These are phyloP conservation scores for Chaetothyriales sp. DNA, from an alignment of 2,329 filamentous ascomycete species.

Conservation along the genomic window DNA sequence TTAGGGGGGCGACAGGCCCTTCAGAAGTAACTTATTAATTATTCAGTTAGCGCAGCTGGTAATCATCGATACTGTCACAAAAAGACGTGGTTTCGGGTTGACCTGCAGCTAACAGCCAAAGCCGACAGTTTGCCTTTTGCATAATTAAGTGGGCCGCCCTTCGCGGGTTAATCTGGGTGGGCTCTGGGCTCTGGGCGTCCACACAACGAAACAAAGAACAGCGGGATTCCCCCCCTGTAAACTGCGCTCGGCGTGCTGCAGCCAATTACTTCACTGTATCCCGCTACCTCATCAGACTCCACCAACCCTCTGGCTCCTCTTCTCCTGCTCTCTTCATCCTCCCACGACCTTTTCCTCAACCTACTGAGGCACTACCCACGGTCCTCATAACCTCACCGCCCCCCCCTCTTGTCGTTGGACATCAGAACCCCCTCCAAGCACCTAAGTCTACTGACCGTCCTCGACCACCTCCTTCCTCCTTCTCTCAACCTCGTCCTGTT, in stretches of 20 bases:
- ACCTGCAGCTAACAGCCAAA: background rate
- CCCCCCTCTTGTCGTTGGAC: constrained; percentile 12
- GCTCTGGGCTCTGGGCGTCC: background rate
- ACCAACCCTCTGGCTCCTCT: background rate
- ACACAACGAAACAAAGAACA: background rate
- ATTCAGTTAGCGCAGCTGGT: background rate
- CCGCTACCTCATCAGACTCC: background rate
- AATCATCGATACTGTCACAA: background rate
- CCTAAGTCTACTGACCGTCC: constrained; percentile 14
- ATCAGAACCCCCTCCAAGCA: constrained; percentile 14
- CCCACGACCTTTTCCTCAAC: background rate
- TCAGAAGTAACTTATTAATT: background rate
- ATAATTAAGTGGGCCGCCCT: background rate
- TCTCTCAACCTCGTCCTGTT: constrained; percentile 8
- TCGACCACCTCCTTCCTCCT: constrained; percentile 12
- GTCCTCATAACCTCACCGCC: constrained; percentile 4
- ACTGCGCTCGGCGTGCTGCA: background rate
- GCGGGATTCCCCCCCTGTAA: background rate
- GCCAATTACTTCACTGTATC: background rate
- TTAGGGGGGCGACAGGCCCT: background rate
- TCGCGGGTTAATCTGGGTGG: background rate
- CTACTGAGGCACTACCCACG: background rate
- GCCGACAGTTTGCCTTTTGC: background rate
- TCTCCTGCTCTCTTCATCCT: background rate
- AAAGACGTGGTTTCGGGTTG: background rate